phyloP scores from a whole-genome alignment of 179 eudicot species.

The Amaranthus tricolor region DNA sequence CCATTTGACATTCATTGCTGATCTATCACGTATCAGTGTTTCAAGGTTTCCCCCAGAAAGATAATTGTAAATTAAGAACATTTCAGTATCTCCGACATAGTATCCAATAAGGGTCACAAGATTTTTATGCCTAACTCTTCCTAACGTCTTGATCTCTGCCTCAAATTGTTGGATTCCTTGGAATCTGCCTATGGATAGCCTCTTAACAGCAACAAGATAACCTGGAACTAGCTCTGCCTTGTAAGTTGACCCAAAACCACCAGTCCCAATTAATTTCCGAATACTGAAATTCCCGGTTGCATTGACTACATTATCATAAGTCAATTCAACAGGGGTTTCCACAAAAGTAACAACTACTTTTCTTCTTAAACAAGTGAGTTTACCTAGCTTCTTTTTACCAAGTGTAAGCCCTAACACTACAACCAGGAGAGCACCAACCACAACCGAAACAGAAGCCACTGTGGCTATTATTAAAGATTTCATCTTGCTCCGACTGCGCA shows the following conservation, averaged over 20 bases:
- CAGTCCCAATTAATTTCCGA: constrained; percentile 50
- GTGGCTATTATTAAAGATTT: constrained; percentile 48
- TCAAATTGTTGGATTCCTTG: constrained; percentile 60
- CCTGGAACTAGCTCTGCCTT: constrained; percentile 52
- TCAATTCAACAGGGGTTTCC: constrained; percentile 47
- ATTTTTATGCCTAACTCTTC: constrained; percentile 53
- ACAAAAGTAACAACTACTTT: constrained; percentile 46
- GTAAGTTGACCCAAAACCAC: constrained; percentile 55
- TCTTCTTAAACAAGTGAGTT: constrained; percentile 37
- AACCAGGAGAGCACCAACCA: constrained; percentile 32
- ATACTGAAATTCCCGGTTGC: constrained; percentile 59
- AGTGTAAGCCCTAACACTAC: constrained; percentile 36
- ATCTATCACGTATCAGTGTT: constrained; percentile 50
- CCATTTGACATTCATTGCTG: constrained; percentile 41
- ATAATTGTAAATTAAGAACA: constrained; percentile 61
- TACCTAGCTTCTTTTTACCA: constrained; percentile 38
- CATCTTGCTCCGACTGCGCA: constrained; percentile 31
- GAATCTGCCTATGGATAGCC: constrained; percentile 50
- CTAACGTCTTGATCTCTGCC: constrained; percentile 58
- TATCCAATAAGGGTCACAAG: constrained; percentile 63
- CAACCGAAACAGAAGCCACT: constrained; percentile 42
- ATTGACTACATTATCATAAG: constrained; percentile 45
- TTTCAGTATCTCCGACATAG: constrained; percentile 55
- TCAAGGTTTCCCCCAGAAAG: constrained; percentile 60
- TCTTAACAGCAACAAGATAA: constrained; percentile 57